Conservation (phyloP, 148 eudicot species). For the Cornus kousa region DNA sequence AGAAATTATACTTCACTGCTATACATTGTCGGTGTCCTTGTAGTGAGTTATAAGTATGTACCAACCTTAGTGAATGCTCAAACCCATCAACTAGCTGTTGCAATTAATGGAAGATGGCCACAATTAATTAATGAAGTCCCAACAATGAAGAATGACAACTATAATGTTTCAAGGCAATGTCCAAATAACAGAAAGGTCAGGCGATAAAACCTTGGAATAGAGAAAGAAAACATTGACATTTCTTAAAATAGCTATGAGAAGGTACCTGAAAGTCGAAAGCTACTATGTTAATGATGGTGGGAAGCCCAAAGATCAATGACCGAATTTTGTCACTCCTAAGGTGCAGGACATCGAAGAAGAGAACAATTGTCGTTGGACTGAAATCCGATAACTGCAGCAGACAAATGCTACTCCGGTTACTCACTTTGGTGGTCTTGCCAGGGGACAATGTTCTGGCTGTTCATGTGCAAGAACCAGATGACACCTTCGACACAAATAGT, state of each 20-base stretch:
- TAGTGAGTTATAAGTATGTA: not conserved
- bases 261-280: not conserved
- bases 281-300: constrained; percentile 2
- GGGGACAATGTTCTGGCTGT: constrained; percentile 40
- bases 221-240: not conserved
- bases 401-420: constrained; percentile 30
- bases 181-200: not conserved
- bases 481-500: constrained; percentile 28
- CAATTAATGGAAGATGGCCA: constrained; percentile 15
- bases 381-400: constrained; percentile 32
- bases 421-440: constrained; percentile 9
- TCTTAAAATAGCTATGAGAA: not conserved
- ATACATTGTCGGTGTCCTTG: no score
- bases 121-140: not conserved
- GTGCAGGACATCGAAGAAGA: constrained; percentile 17
- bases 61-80: constrained; percentile 18
- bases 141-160: no score
- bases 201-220: not conserved
- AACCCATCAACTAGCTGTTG: constrained; percentile 3
- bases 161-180: not conserved
- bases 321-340: constrained; percentile 12
- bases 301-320: constrained; percentile 3
- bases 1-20: no score
- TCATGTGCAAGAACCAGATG: constrained; percentile 33
- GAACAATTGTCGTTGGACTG: constrained; percentile 25